These are phyloP conservation scores for Clonostachys rosea DNA, from an alignment of 2,329 filamentous ascomycete species.

Conservation along the genomic window DNA sequence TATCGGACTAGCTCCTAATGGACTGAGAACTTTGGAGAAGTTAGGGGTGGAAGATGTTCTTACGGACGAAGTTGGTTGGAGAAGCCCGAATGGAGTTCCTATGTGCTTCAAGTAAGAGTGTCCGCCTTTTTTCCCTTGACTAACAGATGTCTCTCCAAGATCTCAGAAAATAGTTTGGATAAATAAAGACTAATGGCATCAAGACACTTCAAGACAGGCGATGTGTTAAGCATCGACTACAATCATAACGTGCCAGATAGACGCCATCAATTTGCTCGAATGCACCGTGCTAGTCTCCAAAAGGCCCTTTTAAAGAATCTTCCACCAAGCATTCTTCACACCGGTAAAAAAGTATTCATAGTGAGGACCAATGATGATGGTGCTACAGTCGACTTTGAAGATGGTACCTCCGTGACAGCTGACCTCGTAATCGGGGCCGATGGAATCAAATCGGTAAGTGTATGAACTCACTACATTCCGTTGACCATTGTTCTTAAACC, in stretches of 20 bases:
- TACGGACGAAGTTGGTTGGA: too few relatives aligned
- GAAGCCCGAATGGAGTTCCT: too few relatives aligned
- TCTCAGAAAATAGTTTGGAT: too few relatives aligned
- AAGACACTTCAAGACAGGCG: constrained; percentile 18
- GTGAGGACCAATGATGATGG: too few relatives aligned
- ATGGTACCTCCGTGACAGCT: constrained; percentile 13
- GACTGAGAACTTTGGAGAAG: constrained; percentile 24
- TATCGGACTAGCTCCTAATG: constrained; percentile 24
- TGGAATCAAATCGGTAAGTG: constrained; percentile 42
- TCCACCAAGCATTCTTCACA: constrained; percentile 30
- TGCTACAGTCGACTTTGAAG: constrained; percentile 26
- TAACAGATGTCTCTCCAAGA: too few relatives aligned
- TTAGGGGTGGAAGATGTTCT: constrained; percentile 11
- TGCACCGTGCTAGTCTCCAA: constrained; percentile 36
- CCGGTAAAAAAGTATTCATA: constrained; percentile 37
- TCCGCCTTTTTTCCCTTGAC: too few relatives aligned
- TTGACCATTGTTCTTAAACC: too few relatives aligned
- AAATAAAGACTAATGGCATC: constrained; percentile 3
- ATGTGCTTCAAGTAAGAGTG: too few relatives aligned
- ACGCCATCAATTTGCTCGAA: constrained; percentile 16
- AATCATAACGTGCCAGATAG: constrained; percentile 14
- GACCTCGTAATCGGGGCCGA: constrained; percentile 48
- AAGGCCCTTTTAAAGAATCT: constrained; percentile 41
- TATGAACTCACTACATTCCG: too few relatives aligned
- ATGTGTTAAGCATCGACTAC: constrained; percentile 18